phyloP scores from a whole-genome alignment of 306 rosid species.

The Cicer bijugum region DNA sequence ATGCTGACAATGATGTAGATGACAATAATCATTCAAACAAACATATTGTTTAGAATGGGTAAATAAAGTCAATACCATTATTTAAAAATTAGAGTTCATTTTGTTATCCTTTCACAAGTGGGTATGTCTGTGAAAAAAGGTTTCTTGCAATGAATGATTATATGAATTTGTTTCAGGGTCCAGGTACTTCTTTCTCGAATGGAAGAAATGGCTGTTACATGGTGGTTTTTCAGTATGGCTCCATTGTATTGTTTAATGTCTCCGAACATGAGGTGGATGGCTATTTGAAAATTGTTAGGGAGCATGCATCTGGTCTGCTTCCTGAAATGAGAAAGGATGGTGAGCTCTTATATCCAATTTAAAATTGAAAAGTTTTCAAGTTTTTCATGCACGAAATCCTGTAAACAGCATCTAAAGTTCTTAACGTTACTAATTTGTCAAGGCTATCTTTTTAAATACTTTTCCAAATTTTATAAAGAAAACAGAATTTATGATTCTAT shows the following conservation, averaged over 20 bases:
- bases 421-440: neutral
- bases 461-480: neutral
- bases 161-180: slow-evolving; percentile 61
- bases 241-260: slow-evolving; percentile 86
- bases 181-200: slow-evolving; percentile 61
- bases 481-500: slow-evolving; percentile 18
- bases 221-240: slow-evolving; percentile 98
- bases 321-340: slow-evolving; percentile 99
- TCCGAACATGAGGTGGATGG: slow-evolving; percentile 74
- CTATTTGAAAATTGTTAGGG: slow-evolving; percentile 74
- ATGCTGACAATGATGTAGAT: neutral
- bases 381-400: slow-evolving; percentile 9
- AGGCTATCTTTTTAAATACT: slow-evolving; percentile 5
- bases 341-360: slow-evolving; percentile 49
- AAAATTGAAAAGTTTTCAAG: slow-evolving; percentile 19
- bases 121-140: slow-evolving; percentile 17
- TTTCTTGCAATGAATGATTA: slow-evolving; percentile 16
- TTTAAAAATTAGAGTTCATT: slow-evolving; percentile 5
- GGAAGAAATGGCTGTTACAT: slow-evolving; percentile 77
- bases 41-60: neutral
- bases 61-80: neutral
- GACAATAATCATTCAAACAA: neutral
- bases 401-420: neutral
- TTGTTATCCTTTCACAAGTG: slow-evolving; percentile 10
- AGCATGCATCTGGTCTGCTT: slow-evolving; percentile 82